Conservation (phyloP, 192 early-diverging fungal genomes). For the Coemansia interrupta region DNA sequence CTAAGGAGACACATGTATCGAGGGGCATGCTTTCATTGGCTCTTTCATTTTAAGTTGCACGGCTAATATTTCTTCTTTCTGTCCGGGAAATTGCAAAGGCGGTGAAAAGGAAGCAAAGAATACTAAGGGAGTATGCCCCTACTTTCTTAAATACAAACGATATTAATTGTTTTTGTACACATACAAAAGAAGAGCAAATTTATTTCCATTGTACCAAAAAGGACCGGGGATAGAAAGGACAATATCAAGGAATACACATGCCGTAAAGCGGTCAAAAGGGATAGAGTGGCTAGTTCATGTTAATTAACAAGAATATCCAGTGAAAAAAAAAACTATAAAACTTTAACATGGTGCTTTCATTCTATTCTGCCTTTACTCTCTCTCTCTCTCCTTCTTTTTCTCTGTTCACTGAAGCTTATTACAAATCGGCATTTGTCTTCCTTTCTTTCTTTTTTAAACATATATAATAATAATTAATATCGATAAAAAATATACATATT, state of each 20-base stretch:
- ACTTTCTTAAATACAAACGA: too few relatives aligned
- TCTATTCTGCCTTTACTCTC: background rate
- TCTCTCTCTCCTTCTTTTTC: background rate
- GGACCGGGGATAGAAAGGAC: too few relatives aligned
- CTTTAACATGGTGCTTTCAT: background rate
- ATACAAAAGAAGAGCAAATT: background rate
- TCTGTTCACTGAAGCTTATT: background rate
- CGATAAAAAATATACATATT: background rate
- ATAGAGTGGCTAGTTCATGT: background rate
- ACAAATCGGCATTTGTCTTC: background rate
- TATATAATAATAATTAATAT: background rate
- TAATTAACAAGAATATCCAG: background rate
- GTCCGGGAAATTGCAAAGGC: background rate
- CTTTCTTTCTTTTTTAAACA: background rate
- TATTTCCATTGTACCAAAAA: too few relatives aligned
- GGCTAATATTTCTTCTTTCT: too few relatives aligned
- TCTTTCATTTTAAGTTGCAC: background rate
- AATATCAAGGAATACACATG: too few relatives aligned
- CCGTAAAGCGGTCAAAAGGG: background rate
- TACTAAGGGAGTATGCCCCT: too few relatives aligned
- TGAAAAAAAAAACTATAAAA: conserved; percentile 1
- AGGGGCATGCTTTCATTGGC: background rate
- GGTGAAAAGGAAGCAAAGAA: background rate
- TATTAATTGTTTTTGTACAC: background rate
- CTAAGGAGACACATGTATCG: too few relatives aligned